These are phyloP conservation scores for Lactarius evosmus DNA, from an alignment of 768 basidiomycete species.

Conservation along the genomic window DNA sequence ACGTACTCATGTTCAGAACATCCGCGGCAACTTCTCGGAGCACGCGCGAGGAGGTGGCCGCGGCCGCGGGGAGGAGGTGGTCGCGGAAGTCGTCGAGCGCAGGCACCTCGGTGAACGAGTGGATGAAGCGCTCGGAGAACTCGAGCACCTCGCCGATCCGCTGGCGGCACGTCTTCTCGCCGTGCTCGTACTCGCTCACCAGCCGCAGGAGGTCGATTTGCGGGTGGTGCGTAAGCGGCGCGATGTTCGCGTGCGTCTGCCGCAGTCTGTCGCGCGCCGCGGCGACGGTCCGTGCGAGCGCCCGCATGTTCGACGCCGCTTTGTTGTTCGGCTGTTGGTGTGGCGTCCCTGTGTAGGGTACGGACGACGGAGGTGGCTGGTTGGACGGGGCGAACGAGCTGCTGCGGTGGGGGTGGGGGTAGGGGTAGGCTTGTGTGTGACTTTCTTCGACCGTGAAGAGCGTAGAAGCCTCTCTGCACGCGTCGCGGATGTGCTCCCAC, in stretches of 20 bases:
- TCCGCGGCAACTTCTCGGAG: background rate
- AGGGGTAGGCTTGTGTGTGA: background rate
- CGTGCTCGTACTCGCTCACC: conserved; percentile 12
- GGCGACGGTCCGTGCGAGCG: conserved; percentile 7
- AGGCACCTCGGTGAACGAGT: conserved; percentile 15
- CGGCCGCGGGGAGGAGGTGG: conserved; percentile 11
- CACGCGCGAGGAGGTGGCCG: background rate
- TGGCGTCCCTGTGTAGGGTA: background rate
- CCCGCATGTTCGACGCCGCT: conserved; percentile 11
- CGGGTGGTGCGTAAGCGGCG: conserved; percentile 4
- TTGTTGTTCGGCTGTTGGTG: conserved; percentile 3
- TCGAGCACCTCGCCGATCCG: conserved; percentile 9
- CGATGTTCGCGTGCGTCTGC: background rate
- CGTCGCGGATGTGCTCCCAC: conserved; percentile 19
- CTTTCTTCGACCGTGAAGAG: conserved; percentile 1
- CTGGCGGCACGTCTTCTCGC: conserved; percentile 2
- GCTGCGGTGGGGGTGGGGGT: background rate
- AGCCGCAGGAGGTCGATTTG: conserved; percentile 11
- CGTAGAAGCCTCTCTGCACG: conserved; percentile 11
- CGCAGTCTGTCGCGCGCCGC: background rate
- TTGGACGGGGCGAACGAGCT: background rate
- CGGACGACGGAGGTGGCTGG: background rate
- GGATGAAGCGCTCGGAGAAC: conserved; percentile 13
- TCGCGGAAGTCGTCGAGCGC: conserved; percentile 14
- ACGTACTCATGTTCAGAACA: conserved; percentile 1